Evolutionary conservation across 2,329 filamentous ascomycete species (phyloP), one percentile per base, ranked within the genome.

Genomic region (Paraphoma sp.): DNA sequence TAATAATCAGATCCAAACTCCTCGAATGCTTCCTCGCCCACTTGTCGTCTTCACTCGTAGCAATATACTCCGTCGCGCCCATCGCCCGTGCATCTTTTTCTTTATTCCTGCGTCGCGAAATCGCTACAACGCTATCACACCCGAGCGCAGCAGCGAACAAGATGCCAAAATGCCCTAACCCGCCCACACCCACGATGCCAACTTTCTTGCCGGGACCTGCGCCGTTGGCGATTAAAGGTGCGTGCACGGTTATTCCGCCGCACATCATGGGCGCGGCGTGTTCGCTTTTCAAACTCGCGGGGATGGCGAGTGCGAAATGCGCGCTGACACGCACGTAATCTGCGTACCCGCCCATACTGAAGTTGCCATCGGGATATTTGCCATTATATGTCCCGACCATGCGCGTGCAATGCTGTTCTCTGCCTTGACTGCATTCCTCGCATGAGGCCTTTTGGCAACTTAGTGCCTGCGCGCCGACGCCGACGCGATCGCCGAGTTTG

Each of bases 231-330:
- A 83, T 83, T 14, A 95, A 76, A 0, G 91, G 91, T 4, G 84
- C 84, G 71, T 85, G 95, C 0, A 89, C 84, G 0, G 91, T 95
- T 50, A 94, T 83, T 1, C 92, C 91, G 1, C 87, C 91, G 70
- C 91, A 94, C 29, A 94, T 82, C 80, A 95, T 87, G 1, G 91
- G 90, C 1, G 90, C 85, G 1, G 84, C 85, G 54, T 82, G 79
- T 9, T 79, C 81, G 30, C 78, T 81, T 1, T 75, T 66, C 29
- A 88, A 59, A 0, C 58, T 70, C 12, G 82, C 79, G 0, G 86
- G 86, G 55, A 88, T 86, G 67, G 78, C 81, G 66, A 87, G 77
- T 0, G 82, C 82, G 62, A 91, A 93, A 63, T 85, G 83, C 14
- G 77, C 79, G 1, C 82, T 81, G 0, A 81, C 82, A 14, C 87